Base-by-base conservation (phyloP, 176 grass and related monocot genomes). In the Canna indica region DNA sequence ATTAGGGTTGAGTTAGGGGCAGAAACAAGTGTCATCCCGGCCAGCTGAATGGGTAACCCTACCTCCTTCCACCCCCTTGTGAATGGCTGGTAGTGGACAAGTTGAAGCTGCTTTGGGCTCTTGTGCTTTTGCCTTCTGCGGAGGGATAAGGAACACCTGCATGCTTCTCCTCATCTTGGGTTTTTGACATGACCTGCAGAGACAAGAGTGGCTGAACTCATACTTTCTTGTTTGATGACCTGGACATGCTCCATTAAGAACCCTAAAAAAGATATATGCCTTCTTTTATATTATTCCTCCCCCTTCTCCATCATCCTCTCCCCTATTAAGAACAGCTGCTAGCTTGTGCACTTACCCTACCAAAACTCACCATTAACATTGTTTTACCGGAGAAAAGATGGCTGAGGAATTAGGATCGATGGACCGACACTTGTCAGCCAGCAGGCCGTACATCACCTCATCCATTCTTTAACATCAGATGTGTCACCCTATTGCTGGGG, bases 61-160 rank as follows among this genome's bases (percentile, higher is more conserved):
- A 28, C n/a, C 36, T 5, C 26, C 11, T 32, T 17, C 11, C 65
- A 44, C 28, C 36, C 65, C 32, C 65, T 44, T 68, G 25, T 42
- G 65, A 15, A 18, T 26, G 36, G 11, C 39, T 68, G 65, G 36
- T 68, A 26, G 65, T 68, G 39, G 65, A n/a, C 65, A 44, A 68
- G 36, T 68, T 68, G n/a, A 15, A 68, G 22, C 36, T 68, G 65
- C 39, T 44, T 44, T 45, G 65, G 36, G n/a, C 22, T 44, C 44
- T 68, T 68, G 36, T 44, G 65, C 35, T 28, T 68, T 68, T n/a
- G 36, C 12, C 36, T 42, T 22, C 1, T 32, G 41, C 38, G 26
- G 41, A 35, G 26, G 39, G 66, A 68, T 68, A 68, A 68, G 66
- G 66, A 68, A 38, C 66, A 68, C 66, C 46, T 6, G 16, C 66